Evolutionary conservation across 768 basidiomycete genomes (phyloP), one percentile per base, ranked within the genome.

Genomic region (Lentinus tigrinus): DNA sequence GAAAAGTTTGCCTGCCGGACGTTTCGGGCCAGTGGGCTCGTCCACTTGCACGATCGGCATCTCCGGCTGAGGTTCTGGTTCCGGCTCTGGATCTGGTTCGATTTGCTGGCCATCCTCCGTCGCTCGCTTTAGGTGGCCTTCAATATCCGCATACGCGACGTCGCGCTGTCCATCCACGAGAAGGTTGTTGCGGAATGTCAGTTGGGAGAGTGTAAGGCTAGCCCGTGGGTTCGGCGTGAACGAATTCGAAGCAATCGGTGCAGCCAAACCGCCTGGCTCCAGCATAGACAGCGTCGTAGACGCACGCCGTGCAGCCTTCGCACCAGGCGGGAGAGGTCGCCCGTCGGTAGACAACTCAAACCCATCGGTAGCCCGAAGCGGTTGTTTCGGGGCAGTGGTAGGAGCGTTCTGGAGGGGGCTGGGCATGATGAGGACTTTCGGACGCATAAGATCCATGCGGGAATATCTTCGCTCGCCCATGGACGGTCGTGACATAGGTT

Each of bases 351-450:
- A 81, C 44, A 78, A 70, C 68, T 83, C 78, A 70, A 92, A 89
- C 9, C 87, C 87, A 47, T 83, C 83, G 47, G 78, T 75, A 31
- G 77, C 65, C 39, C 69, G 73, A 3, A 67, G 67, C 40, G 65
- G 62, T 16, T 77, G 58, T 36, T 61, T 9, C 38, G 44, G 27
- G 49, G 61, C 13, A 23, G 51, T 31, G 62, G 67, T 7, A n/a
- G 75, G 69, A 17, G 77, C 62, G 50, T 78, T 74, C 65, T 95
- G 90, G 37, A 96, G 75, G 1, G 93, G 91, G 60, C 88, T 89
- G 10, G 95, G 95, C 95, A 97, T 96, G 60, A 97, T 85, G 44
- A 97, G 85, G n/a, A 94, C 81, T 70, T 94, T 94, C 1, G 95
- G 95, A 21, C 94, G 81, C 64, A 96, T 78, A 43, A 96, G 77